Evolutionary conservation across 2,329 filamentous ascomycete genomes (phyloP).

Genomic region (Fusarium oxysporum): DNA sequence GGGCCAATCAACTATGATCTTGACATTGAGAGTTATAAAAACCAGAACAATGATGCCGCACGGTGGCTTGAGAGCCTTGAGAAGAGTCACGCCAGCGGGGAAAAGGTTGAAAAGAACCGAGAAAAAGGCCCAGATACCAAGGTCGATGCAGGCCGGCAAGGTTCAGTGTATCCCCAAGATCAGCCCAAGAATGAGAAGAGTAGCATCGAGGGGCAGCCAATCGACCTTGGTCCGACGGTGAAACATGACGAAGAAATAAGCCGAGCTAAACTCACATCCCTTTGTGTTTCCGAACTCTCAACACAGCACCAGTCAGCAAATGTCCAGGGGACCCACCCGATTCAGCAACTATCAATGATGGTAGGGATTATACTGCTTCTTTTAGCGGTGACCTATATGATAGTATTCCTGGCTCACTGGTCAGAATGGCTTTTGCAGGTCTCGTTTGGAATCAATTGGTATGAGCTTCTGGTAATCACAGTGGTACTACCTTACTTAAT

Average conservation of each 20-base stretch:
- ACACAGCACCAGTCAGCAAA: neutral
- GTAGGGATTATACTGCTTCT: neutral
- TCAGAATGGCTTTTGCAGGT: neutral
- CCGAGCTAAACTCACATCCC: neutral
- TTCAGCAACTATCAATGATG: neutral
- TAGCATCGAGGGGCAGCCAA: neutral
- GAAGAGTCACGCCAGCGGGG: neutral
- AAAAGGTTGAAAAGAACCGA: neutral
- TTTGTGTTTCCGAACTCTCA: neutral
- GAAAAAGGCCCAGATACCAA: neutral
- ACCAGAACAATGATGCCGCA: neutral
- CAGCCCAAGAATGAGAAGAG: neutral
- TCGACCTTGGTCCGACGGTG: neutral
- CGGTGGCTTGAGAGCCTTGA: neutral
- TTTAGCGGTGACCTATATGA: neutral
- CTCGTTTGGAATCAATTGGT: neutral
- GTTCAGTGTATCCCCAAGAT: neutral
- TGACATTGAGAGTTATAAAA: neutral
- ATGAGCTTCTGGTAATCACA: neutral
- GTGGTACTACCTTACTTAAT: neutral
- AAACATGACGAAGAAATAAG: neutral
- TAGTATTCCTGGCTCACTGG: neutral
- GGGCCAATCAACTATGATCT: accelerated
- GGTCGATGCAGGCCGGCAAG: neutral
- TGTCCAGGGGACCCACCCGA: no score